Conservation (phyloP, 805 yeast genomes). For the Metschnikowia bowlesiae region DNA sequence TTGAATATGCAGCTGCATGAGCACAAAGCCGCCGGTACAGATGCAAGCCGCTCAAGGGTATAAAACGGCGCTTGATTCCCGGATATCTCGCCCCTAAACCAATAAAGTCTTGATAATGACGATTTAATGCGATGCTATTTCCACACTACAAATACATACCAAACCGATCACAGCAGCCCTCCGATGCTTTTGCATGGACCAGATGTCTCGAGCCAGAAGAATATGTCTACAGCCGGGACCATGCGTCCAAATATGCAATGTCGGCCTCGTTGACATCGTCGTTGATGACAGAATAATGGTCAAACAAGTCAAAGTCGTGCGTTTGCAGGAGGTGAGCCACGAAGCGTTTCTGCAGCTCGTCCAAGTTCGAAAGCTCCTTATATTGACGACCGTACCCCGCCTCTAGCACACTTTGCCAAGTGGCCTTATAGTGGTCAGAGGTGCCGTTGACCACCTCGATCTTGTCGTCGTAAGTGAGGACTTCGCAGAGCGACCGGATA, state of each 20-base stretch:
- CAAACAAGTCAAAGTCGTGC: conserved; percentile 37
- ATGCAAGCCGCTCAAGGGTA: neutral
- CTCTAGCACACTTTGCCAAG: conserved; percentile 77
- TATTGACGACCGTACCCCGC: conserved; percentile 50
- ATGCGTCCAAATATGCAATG: conserved; percentile 46
- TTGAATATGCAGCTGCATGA: neutral
- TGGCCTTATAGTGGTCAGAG: conserved; percentile 67
- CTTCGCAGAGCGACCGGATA: conserved; percentile 81
- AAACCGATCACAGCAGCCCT: neutral
- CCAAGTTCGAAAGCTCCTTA: conserved; percentile 17
- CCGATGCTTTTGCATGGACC: too few relatives aligned
- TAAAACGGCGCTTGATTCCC: neutral
- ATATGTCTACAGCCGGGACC: conserved; percentile 32
- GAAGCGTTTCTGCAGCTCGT: conserved; percentile 10
- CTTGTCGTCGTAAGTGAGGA: conserved; percentile 80
- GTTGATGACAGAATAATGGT: conserved; percentile 37
- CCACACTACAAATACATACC: neutral
- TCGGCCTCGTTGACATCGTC: conserved; percentile 35
- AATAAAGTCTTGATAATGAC: neutral
- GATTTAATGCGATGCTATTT: neutral
- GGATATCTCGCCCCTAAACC: too few relatives aligned
- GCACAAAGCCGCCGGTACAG: neutral
- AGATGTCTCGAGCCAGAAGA: neutral
- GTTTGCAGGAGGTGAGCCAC: conserved; percentile 9
- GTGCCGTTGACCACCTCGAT: conserved; percentile 56